A percentile compares a stretch with the other conserved stretches of the same genome.
These are phyloP conservation scores for Mortierella sp. DNA, from an alignment of 371 early-diverging fungal species.

Conservation along the genomic window DNA sequence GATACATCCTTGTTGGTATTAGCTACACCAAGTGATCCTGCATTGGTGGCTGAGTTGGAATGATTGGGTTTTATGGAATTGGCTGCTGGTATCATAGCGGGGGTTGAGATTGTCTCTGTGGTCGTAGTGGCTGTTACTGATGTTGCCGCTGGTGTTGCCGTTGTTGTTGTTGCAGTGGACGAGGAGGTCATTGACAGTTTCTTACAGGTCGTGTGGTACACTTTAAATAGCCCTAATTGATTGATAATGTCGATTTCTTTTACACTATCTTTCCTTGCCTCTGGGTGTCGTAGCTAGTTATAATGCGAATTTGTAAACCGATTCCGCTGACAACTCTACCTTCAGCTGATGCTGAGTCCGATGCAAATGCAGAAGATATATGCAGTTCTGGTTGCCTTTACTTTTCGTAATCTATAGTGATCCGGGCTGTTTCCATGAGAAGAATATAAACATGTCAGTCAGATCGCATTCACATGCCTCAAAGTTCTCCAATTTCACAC, in stretches of 20 bases:
- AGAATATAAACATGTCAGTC: constrained; percentile 12
- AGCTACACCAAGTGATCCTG: neutral
- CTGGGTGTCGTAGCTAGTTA: neutral
- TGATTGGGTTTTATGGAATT: constrained; percentile 5
- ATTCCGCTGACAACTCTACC: neutral
- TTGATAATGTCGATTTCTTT: neutral
- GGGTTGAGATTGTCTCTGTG: constrained; percentile 11
- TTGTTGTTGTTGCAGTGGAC: neutral
- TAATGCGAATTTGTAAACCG: neutral
- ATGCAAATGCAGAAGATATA: neutral
- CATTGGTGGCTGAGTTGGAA: neutral
- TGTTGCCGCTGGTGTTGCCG: neutral
- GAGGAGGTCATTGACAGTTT: constrained; percentile 3
- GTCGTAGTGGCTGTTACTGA: constrained; percentile 10
- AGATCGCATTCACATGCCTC: neutral
- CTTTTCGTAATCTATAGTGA: constrained; percentile 6
- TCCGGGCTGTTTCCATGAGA: constrained; percentile 6
- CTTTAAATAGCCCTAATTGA: neutral
- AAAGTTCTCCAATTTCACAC: neutral
- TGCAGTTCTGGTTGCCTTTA: neutral
- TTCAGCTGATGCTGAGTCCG: neutral
- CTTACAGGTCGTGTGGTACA: neutral
- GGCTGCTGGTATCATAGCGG: constrained; percentile 30
- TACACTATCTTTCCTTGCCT: neutral
- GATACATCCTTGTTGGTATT: neutral